Evolutionary conservation across 495 filamentous ascomycete species (phyloP), one percentile per base, ranked within the genome.

Genomic region (Xylaria intraflava): DNA sequence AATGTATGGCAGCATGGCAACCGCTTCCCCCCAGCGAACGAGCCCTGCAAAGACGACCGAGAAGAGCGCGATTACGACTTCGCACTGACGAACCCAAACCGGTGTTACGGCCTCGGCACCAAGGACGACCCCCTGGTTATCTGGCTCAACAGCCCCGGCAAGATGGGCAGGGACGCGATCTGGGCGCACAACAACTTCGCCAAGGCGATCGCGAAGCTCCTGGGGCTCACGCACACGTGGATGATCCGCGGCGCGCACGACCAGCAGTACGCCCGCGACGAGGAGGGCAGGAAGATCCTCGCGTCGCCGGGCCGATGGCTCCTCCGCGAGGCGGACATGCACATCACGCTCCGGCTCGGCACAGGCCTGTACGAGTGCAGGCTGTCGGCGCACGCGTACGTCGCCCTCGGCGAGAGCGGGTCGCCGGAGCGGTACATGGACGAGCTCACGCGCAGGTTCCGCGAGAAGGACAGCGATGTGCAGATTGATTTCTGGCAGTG

Each of bases 111-210:
- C 10, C 22, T 10, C 12, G 51, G 42, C 43, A 46, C 20, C 3
- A 27, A 22, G 17, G 42, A 53, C 6, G 41, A 53, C 19, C 51
- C 51, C 0, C 42, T 53, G 1, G 51, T 53, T 20, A 17, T 53
- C 8, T 53, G 51, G 51, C 26, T 53, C 7, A 41, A 53, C 6
- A 17, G 23, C 2, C 33, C 51, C 1, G n/a, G n/a, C 0, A 7
- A 38, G 11, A 22, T 31, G 11, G 31, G 39, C 23, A 24, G 41
- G 16, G 31, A 26, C 20, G 11, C 35, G 3, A 30, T 52, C 20
- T 52, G 49, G 49, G 49, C 51, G 20, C 31, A 53, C 42, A 46
- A 46, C 39, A 46, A 53, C 42, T 46, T 53, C 33, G 42, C 41
- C 17, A 53, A 53, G 12, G 42, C 42, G 14, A 53, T 53, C 20